Evolutionary conservation across 179 eudicot species (phyloP), one percentile per base, ranked within the genome.

Genomic region (Silene noctiflora): DNA sequence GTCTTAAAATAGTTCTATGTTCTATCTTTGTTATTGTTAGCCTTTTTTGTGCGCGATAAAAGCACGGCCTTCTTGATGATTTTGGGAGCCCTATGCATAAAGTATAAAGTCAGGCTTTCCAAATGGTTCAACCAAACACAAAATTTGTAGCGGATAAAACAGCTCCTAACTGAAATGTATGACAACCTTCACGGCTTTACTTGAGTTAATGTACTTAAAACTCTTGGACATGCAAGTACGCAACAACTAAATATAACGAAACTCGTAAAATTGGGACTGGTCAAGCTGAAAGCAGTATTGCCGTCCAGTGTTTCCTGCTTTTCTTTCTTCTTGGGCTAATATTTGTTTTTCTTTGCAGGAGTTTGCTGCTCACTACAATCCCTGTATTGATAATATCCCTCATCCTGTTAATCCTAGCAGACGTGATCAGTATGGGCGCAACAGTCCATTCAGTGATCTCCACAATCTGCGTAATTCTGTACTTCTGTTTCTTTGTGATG

Each of bases 401-500:
- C 53, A 21, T 85, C 13, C 42, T 80, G 63, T 53, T 85, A 44
- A 69, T 82, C 75, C 73, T 85, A 0, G 85, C 69, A 75, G 82
- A 64, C 31, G 48, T 80, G 17, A 80, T 85, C 33, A 77, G 76
- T 19, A 80, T 77, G 76, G 72, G 73, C 22, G 12, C 87, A 4
- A 80, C 80, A 0, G 67, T 53, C 22, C 83, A 82, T 12, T 77
- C 83, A 6, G 78, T 64, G 61, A 71, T 85, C 64, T 85, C 87
- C 6, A 82, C 85, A 3, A 39, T 78, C 62, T 79, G 83, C 14
- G 80, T 85, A 22, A 73, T 85, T 16, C 61, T 80, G 48, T 85
- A 85, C 76, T 72, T 85, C 73, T 85, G 87, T 72, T 80, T 77
- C 82, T 85, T 85, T 33, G 84, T 80, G 58, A 80, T 80, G 87